Evolutionary conservation across 192 early-diverging fungal species (phyloP), one percentile per base, ranked within the genome.

Genomic region (Chytriomyces hyalinus): DNA sequence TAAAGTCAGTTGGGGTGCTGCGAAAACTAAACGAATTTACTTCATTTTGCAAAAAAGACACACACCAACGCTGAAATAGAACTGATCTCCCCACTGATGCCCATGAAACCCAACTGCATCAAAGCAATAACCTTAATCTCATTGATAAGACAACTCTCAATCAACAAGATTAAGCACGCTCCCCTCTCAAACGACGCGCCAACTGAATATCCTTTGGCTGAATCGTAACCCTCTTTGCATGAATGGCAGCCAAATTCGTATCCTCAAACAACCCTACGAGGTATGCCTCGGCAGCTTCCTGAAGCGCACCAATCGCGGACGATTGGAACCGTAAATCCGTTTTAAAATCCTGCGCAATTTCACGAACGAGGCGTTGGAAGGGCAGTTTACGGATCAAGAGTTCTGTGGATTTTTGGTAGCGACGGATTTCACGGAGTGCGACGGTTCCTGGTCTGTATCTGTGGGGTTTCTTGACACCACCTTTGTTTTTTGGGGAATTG

Each of bases 331-430:
- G 96, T 63, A 99, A 87, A 81, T 98, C 97, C 28, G 97, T 98
- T 92, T 98, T 98, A 89, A 97, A 98, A 86, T 99, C 96, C 90
- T 99, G 96, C 72, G 97, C 96, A 79, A 99, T 99, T 87, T 98
- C 97, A 85, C 97, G 93, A 46, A 99, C 97, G 59, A 99, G 91
- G 79, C 80, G 83, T 64, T 93, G 87, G 89, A 97, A 97, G 20
- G 94, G 94, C 22, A 94, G 87, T 84, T 94, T 96, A 63, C 90
- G 86, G 49, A 97, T 83, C 44, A 96, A 80, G 51, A 96, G 86
- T 59, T 93, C 86, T 57, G 93, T 94, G 20, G 84, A 89, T 80
- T 92, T 94, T 78, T 96, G 95, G 84, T 91, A 95, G 60, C 87
- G 87, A 78, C 93, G 87, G 64, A 96, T 96, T 83, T 96, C 95